Evolutionary conservation across 768 basidiomycete species (phyloP).

Genomic region (Hygrophoropsis aurantiaca): DNA sequence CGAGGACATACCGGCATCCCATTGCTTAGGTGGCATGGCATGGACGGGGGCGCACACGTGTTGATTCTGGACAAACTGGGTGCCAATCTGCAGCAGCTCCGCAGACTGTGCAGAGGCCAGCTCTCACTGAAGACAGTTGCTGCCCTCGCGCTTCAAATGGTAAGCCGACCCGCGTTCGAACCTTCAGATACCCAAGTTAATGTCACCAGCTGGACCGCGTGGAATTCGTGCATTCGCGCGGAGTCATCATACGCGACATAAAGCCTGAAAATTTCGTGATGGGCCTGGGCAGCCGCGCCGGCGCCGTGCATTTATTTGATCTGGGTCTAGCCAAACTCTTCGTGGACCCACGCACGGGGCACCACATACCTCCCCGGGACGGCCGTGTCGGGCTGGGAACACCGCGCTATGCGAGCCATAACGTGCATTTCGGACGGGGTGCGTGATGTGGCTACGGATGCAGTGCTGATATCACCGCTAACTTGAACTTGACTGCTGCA

Average conservation of each 20-base stretch:
- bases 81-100: conserved; percentile 14
- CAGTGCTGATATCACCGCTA: too few relatives aligned
- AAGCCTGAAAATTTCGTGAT: conserved; percentile 22
- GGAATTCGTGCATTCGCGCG: conserved; percentile 15
- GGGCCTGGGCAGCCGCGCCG: conserved; percentile 3
- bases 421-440: conserved; percentile 15
- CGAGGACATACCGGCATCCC: conserved; percentile 12
- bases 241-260: conserved; percentile 18
- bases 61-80: conserved; percentile 23
- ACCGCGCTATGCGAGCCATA: conserved; percentile 10
- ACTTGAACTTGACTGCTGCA: not conserved
- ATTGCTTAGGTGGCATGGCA: conserved; percentile 11
- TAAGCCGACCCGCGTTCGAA: not conserved
- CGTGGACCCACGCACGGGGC: conserved; percentile 9
- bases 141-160: conserved; percentile 24
- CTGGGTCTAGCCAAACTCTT: conserved; percentile 14
- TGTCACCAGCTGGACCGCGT: conserved; percentile 11
- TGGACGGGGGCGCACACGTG: conserved; percentile 8
- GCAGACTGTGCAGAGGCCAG: conserved; percentile 11
- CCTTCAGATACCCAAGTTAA: not conserved
- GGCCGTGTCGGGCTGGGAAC: conserved; percentile 11
- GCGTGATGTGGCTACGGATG: not conserved
- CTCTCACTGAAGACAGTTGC: conserved; percentile 20
- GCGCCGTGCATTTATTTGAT: conserved; percentile 16
- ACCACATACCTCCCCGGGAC: conserved; percentile 14